Evolutionary conservation across 108 stramenopile genomes (phyloP).

Genomic region (Cyclotella choctawhatcheeana): DNA sequence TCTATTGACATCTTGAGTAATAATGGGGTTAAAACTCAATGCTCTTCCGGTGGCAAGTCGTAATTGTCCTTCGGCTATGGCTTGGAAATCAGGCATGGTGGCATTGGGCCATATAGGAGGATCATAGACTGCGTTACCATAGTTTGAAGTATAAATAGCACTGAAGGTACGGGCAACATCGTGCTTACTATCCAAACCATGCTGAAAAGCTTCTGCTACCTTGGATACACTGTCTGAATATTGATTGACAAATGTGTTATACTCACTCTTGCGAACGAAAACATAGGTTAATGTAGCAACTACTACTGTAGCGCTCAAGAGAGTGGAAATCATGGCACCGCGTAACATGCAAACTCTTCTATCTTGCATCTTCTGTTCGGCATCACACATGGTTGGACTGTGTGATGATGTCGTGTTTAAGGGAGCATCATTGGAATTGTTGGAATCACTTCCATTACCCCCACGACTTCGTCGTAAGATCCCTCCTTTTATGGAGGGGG

Average conservation of each 20-base stretch:
- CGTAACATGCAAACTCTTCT: constrained; percentile 39
- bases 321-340: constrained; percentile 26
- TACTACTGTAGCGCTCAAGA: constrained; percentile 29
- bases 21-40: constrained; percentile 54
- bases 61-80: constrained; percentile 44
- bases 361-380: constrained; percentile 18
- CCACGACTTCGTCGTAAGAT: too few relatives aligned
- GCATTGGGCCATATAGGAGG: constrained; percentile 57
- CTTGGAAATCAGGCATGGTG: constrained; percentile 60
- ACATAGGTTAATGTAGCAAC: constrained; percentile 35
- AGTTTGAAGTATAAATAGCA: constrained; percentile 50
- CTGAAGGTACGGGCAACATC: constrained; percentile 41
- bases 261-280: constrained; percentile 33
- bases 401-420: background rate
- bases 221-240: constrained; percentile 49
- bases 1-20: constrained; percentile 48
- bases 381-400: constrained; percentile 5
- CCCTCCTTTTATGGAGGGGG: too few relatives aligned
- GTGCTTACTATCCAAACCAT: constrained; percentile 41
- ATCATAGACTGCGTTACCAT: constrained; percentile 23
- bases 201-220: constrained; percentile 52
- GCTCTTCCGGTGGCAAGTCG: constrained; percentile 43
- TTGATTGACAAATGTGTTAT: constrained; percentile 25
- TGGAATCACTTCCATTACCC: too few relatives aligned
- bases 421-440: background rate